Conservation (phyloP, 2,329 filamentous ascomycete genomes). For the Verticillium isaacii region DNA sequence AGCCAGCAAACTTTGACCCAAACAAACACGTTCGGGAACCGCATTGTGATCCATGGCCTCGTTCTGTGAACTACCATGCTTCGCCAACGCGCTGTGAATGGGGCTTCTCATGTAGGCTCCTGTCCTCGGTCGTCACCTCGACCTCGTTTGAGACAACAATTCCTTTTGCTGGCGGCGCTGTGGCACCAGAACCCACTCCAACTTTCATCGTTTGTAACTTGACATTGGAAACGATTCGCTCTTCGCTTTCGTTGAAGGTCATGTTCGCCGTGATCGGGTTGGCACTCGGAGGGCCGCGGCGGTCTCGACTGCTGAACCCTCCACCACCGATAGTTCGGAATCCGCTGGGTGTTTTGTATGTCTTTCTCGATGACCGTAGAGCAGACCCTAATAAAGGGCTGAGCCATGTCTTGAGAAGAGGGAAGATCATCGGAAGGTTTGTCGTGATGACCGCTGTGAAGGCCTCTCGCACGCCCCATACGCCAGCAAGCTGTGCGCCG, state of each 20-base stretch:
- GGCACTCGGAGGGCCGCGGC: slow-evolving; percentile 23
- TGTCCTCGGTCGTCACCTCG: slow-evolving; percentile 23
- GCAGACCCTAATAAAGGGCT: slow-evolving; percentile 21
- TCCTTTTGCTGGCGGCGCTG: slow-evolving; percentile 14
- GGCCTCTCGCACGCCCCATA: slow-evolving; percentile 37
- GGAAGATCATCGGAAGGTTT: slow-evolving; percentile 40
- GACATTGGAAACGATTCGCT: slow-evolving; percentile 36
- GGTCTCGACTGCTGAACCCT: slow-evolving; percentile 20
- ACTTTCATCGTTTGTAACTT: slow-evolving; percentile 31
- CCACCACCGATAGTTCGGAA: slow-evolving; percentile 34
- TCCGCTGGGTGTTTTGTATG: slow-evolving; percentile 17
- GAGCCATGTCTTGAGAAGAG: slow-evolving; percentile 35
- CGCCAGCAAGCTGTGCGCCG: slow-evolving; percentile 33
- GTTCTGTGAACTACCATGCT: neutral
- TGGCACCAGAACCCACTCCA: slow-evolving; percentile 12
- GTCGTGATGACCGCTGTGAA: slow-evolving; percentile 39
- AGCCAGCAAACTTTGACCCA: too few species aligned
- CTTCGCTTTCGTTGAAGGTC: slow-evolving; percentile 31
- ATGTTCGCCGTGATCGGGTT: slow-evolving; percentile 29
- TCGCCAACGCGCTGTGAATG: slow-evolving; percentile 1
- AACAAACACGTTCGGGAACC: too few species aligned
- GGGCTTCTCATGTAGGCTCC: slow-evolving; percentile 3
- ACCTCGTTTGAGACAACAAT: slow-evolving; percentile 38
- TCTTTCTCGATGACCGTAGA: slow-evolving; percentile 21
- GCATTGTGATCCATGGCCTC: too few species aligned